Evolutionary conservation across 2,329 filamentous ascomycete species (phyloP), one percentile per base, ranked within the genome.

Genomic region (Cytospora piceae): DNA sequence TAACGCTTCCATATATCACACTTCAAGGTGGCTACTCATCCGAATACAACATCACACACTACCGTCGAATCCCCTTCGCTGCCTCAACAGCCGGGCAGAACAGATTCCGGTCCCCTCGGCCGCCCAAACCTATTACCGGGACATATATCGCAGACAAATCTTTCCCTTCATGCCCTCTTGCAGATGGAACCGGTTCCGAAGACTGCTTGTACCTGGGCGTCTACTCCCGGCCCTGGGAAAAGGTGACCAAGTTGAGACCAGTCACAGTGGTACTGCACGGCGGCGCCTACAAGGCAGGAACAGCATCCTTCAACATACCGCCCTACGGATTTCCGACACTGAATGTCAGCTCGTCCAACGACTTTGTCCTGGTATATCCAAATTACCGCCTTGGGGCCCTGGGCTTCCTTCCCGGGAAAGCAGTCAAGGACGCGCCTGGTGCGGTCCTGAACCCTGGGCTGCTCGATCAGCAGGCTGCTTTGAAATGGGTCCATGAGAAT

Each of bases 311-410:
- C 76, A 2, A n/a, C 24, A 82, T 89, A 9, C 80, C 83, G 3
- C 88, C 83, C 77, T 75, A 81, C 4, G 76, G 78, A 29, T 72
- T 76, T 54, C 82, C 83, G 9, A 76, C 90, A 58, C 78, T 90
- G 52, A 84, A 79, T 42, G 81, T 89, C 58, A 84, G 80, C 73
- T 83, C 88, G 72, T 12, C 20, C 31, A 55, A 55, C 32, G 51
- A 62, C 34, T 46, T 55, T 14, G 52, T 62, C 8, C 51, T 62
- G 12, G 60, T 62, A 14, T 62, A 49, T 34, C 60, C 52, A 4
- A 85, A 85, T 74, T 87, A 91, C 74, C 82, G 89, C 11, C 81
- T 91, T 57, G 87, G 87, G 2, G 83, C 86, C 4, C 80, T 92
- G 71, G 91, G 91, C 0, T 93, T 94, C 75, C 75, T 92, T 31